phyloP scores from a whole-genome alignment of 805 yeast species.

The Suhomyces canberraensis region DNA sequence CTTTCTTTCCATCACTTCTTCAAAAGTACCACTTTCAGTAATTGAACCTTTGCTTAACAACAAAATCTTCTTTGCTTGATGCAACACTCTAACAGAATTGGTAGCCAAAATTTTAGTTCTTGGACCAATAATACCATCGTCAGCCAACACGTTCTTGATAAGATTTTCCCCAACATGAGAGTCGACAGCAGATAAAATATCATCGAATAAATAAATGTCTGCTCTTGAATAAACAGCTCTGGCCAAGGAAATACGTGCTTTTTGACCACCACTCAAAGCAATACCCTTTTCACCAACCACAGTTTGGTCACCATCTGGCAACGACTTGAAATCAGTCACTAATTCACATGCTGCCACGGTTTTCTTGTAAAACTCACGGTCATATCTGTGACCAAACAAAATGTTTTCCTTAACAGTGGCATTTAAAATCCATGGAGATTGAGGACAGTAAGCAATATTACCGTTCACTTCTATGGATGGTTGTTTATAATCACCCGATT shows the following conservation, averaged over 20 bases:
- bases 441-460: constrained; percentile 38
- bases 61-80: constrained; percentile 31
- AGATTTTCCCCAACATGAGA: constrained; percentile 40
- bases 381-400: constrained; percentile 32
- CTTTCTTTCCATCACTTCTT: constrained; percentile 16
- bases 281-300: constrained; percentile 45
- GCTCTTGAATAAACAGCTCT: constrained; percentile 42
- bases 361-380: constrained; percentile 27
- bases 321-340: constrained; percentile 28
- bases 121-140: constrained; percentile 28
- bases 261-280: constrained; percentile 42
- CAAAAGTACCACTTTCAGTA: constrained; percentile 26
- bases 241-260: constrained; percentile 40
- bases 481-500: neutral
- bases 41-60: constrained; percentile 28
- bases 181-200: constrained; percentile 42
- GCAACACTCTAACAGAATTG: constrained; percentile 35
- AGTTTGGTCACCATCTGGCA: constrained; percentile 42
- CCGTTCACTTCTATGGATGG: constrained; percentile 26
- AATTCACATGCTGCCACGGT: constrained; percentile 39
- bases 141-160: constrained; percentile 28
- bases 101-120: constrained; percentile 39
- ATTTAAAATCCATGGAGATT: constrained; percentile 41
- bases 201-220: constrained; percentile 39
- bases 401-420: constrained; percentile 40